Conservation (phyloP, 495 filamentous ascomycete genomes). For the Trichoderma asperelloides region DNA sequence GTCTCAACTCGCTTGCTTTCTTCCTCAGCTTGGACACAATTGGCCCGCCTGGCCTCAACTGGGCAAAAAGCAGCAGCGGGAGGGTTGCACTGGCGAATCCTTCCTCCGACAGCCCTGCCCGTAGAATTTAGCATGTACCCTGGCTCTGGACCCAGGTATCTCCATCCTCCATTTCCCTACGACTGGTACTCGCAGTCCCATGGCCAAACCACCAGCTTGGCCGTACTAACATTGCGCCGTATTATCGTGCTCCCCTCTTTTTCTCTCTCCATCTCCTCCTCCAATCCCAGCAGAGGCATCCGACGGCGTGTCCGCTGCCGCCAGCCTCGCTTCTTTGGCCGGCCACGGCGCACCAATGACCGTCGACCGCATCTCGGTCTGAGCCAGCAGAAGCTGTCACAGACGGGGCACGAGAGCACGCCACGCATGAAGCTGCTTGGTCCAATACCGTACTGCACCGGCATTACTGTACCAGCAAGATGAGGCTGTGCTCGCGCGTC, state of each 20-base stretch:
- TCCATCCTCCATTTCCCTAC: no score
- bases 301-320: neutral
- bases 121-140: neutral
- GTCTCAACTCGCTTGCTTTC: neutral
- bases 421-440: neutral
- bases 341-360: neutral
- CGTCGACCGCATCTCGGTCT: neutral
- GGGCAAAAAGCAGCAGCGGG: neutral
- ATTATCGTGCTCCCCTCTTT: no score
- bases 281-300: neutral
- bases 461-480: no score
- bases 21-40: neutral
- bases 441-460: no score
- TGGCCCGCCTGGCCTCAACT: neutral
- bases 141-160: no score
- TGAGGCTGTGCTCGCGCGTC: neutral
- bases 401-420: neutral
- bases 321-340: neutral
- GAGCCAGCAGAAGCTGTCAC: neutral
- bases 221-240: no score
- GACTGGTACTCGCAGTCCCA: no score
- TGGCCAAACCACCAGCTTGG: no score
- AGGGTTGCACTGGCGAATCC: slow-evolving; percentile 2
- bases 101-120: neutral
- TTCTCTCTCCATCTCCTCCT: neutral